Evolutionary conservation across 2,329 filamentous ascomycete species (phyloP).

Genomic region (Fusarium oligoseptatum): DNA sequence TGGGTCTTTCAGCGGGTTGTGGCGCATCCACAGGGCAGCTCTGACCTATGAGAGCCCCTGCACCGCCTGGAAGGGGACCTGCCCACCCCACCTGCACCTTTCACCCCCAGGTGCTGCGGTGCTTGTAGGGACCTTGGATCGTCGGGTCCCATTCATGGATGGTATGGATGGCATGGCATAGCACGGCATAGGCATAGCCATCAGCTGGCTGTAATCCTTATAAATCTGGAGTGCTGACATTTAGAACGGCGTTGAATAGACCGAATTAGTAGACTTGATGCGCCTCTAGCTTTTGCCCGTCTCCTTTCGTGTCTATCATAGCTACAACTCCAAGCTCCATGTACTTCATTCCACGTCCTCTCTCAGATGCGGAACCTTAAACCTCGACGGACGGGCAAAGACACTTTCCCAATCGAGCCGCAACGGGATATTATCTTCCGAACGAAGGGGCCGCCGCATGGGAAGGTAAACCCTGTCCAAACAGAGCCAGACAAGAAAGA

Average conservation of each 20-base stretch:
- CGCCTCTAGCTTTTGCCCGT: neutral
- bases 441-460: conserved; percentile 7
- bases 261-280: neutral
- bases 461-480: neutral
- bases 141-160: neutral
- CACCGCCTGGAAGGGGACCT: neutral
- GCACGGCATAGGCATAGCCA: neutral
- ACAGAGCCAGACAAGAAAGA: neutral
- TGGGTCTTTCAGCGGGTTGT: conserved; percentile 15
- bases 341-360: neutral
- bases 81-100: neutral
- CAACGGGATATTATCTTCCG: conserved; percentile 38
- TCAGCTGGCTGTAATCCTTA: neutral
- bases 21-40: neutral
- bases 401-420: conserved; percentile 34
- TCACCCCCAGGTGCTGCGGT: neutral
- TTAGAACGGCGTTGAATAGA: neutral
- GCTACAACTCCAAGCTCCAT: neutral
- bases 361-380: neutral
- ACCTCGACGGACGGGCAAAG: conserved; percentile 11
- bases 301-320: neutral
- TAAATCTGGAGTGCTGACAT: neutral
- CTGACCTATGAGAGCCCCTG: neutral
- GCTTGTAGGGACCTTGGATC: conserved; percentile 2
- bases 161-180: neutral